Conservation (phyloP, 345 rosid genomes). For the Luvunga scandens region DNA sequence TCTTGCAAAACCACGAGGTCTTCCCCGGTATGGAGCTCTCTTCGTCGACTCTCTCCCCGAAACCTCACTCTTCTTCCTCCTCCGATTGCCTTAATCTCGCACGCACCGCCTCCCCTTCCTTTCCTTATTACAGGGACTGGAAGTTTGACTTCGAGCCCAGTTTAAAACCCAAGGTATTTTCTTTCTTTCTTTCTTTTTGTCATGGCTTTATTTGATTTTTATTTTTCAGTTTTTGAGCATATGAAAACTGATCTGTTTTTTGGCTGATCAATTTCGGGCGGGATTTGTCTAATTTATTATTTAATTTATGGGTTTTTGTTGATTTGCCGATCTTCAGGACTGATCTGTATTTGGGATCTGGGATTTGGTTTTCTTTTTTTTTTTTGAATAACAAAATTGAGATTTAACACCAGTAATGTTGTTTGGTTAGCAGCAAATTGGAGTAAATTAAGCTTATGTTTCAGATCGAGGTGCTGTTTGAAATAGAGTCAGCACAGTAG, state of each 20-base stretch:
- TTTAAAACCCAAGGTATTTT: slow-evolving; percentile 60
- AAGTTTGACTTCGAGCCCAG: slow-evolving; percentile 59
- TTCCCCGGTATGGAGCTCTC: slow-evolving; percentile 91
- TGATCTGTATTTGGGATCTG: slow-evolving; percentile 2
- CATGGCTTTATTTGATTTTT: too few relatives aligned
- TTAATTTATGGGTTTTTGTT: not conserved
- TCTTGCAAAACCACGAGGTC: slow-evolving; percentile 48
- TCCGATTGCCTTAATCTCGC: slow-evolving; percentile 60
- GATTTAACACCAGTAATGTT: not conserved
- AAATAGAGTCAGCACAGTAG: too few relatives aligned
- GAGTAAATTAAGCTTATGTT: not conserved
- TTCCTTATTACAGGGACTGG: slow-evolving; percentile 77
- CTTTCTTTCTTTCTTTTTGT: not conserved
- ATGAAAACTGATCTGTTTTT: not conserved
- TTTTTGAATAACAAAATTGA: not conserved
- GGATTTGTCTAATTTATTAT: not conserved
- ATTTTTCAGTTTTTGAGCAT: not conserved
- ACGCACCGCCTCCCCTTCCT: slow-evolving; percentile 71
- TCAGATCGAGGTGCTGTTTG: not conserved
- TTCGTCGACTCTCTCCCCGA: slow-evolving; percentile 62
- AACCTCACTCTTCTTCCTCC: slow-evolving; percentile 41
- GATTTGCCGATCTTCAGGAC: not conserved
- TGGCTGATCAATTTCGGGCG: not conserved
- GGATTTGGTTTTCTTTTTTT: too few relatives aligned
- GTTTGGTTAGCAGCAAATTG: not conserved